Evolutionary conservation across 1,284 basidiomycete genomes (phyloP), one percentile per base, ranked within the genome.

Genomic region (Coniferiporia sulphurascens): DNA sequence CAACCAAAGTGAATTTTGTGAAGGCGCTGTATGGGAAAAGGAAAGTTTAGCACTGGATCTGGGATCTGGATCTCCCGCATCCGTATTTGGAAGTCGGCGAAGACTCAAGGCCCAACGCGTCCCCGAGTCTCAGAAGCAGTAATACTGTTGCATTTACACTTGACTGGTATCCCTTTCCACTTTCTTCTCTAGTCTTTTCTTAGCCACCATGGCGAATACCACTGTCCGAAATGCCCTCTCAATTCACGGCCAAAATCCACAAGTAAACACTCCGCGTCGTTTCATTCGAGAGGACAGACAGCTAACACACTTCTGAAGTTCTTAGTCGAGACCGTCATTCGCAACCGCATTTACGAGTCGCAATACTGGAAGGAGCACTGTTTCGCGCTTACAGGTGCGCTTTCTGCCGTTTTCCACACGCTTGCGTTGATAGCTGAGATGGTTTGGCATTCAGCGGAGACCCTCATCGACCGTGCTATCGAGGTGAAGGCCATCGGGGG

Each of bases 291-390:
- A 34, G 9, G 13, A 17, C 17, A 60, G 58, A 56, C 63, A 12
- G 15, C 38, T 41, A 41, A 41, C 12, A 55, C 48, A 56, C 62
- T 71, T 71, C 65, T 64, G 48, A 70, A 98, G 93, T 95, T 87
- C 74, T 79, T 99, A 70, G 90, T 99, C 51, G 97, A 99, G 79
- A 97, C 95, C 58, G 91, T 98, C 63, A 95, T 99, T 65, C 86
- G 97, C 51, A 91, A 89, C 68, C 86, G 97, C 60, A 98, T 99
- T 63, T 99, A 98, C 78, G 96, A 98, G 72, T 91, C 91, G 0
- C 75, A 82, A 15, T 99, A 86, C 74, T 99, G 97, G 97, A 99
- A 98, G 74, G 94, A 98, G 70, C 91, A 95, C 62, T 96, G 93
- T 69, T 96, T 96, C 71, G 93, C 93, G 19, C 76, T 96, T 50